phyloP scores from a whole-genome alignment of 345 rosid genomes.

The Erodium maritimum region DNA sequence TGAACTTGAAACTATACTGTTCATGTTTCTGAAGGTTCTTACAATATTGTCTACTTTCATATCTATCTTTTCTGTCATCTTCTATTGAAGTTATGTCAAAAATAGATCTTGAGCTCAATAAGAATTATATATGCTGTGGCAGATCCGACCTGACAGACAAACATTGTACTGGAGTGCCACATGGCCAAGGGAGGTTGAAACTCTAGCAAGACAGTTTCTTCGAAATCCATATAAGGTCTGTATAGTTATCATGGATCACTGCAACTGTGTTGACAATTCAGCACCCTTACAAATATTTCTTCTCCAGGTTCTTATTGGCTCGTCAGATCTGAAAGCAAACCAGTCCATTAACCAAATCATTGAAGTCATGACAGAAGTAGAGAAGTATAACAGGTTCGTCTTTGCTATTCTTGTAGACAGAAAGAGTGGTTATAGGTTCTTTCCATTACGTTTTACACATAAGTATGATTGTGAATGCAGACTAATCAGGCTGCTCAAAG shows the following conservation, averaged over 20 bases:
- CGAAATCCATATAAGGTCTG: conserved; percentile 77
- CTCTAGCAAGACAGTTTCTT: conserved; percentile 80
- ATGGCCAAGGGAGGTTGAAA: conserved; percentile 93
- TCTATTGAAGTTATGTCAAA: neutral
- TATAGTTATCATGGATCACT: neutral
- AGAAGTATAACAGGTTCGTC: conserved; percentile 82
- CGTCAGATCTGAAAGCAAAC: conserved; percentile 76
- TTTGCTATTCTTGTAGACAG: conserved; percentile 7
- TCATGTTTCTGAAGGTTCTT: neutral
- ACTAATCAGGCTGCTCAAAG: conserved; percentile 60
- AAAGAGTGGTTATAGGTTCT: neutral
- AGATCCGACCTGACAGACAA: conserved; percentile 97
- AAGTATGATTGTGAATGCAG: conserved; percentile 26
- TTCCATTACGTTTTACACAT: neutral
- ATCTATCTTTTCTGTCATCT: neutral
- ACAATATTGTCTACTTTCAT: neutral
- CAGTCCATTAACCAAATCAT: conserved; percentile 83
- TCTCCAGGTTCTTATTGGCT: conserved; percentile 71
- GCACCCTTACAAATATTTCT: neutral
- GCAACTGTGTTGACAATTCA: neutral
- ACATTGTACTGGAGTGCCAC: conserved; percentile 98
- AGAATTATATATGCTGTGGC: conserved; percentile 12
- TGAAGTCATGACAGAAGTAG: conserved; percentile 66
- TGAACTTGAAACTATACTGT: no score
- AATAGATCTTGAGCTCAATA: conserved; percentile 1